Evolutionary conservation across 116 monocot species (phyloP), one percentile per base, ranked within the genome.

Genomic region (Trichopus zeylanicus): DNA sequence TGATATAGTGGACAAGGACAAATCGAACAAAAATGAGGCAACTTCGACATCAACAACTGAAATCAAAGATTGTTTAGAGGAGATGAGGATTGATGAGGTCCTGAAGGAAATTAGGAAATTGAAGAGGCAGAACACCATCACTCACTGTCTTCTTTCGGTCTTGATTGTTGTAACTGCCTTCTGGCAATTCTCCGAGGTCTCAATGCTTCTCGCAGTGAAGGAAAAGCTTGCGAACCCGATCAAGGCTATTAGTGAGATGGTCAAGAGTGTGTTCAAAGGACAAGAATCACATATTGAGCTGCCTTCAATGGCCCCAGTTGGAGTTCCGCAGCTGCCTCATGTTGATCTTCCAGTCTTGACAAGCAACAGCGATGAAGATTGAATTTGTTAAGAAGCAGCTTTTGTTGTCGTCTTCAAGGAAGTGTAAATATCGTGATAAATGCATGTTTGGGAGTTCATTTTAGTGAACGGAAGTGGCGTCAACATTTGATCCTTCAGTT

Each of bases 111-210:
- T 87, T 22, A 77, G 49, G 49, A 75, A 26, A 33, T 35, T 87
- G 28, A 87, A 60, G 80, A 82, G 70, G 54, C 91, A 92, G 67
- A 86, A 92, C 39, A 25, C 31, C 26, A 73, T 92, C 46, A 92
- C 87, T 6, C 87, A 83, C 13, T 72, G 72, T 53, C 87, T 92
- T 37, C 66, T 92, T 7, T 70, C 78, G 3, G 67, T 46, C 4
- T 22, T 87, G 58, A 75, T 92, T 32, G 51, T 70, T 25, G 35
- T 75, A 21, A 87, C 81, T 7, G 63, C 65, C 9, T 60, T 56
- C 21, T 92, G 91, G 91, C 86, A 86, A 16, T 67, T 77, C 29
- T 59, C 67, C 19, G 87, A 87, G 78, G 64, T 70, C 49, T 80
- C 83, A 1, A 10, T 86, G 0, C 15, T 91, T 22, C 70, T 83